Conservation (phyloP, 108 stramenopile genomes). For the Cyclotella cryptica region DNA sequence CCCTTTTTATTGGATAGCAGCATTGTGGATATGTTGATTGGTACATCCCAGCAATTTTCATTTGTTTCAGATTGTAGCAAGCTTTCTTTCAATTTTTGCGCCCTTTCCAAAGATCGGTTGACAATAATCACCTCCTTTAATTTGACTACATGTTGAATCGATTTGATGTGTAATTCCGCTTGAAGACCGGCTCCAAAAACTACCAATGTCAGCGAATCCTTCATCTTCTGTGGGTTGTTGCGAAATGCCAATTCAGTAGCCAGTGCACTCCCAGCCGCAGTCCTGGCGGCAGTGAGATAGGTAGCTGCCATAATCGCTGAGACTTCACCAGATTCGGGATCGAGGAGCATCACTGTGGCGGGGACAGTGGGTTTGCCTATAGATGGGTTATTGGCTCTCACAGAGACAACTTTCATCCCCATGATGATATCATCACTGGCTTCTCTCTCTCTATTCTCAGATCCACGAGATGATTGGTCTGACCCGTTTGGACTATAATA, state of each 20-base stretch:
- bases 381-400: constrained; percentile 70
- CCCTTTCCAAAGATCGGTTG: constrained; percentile 70
- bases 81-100: constrained; percentile 51
- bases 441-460: background rate
- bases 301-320: constrained; percentile 73
- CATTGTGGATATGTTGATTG: constrained; percentile 32
- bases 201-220: constrained; percentile 51
- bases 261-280: constrained; percentile 80
- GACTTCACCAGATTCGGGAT: constrained; percentile 74
- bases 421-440: constrained; percentile 35
- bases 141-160: constrained; percentile 60
- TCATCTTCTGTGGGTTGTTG: constrained; percentile 20
- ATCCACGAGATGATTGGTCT: background rate
- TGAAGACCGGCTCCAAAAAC: constrained; percentile 87
- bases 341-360: constrained; percentile 71
- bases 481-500: constrained; percentile 33
- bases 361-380: constrained; percentile 72
- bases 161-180: constrained; percentile 75
- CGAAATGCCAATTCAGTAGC: constrained; percentile 57
- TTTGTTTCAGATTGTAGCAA: constrained; percentile 19
- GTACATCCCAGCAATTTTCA: constrained; percentile 7
- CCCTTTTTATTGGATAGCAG: constrained; percentile 45
- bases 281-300: constrained; percentile 84
- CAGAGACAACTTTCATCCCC: constrained; percentile 78
- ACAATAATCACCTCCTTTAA: constrained; percentile 68